A percentile compares a stretch with the other conserved stretches of the same genome.
phyloP scores from a whole-genome alignment of 768 basidiomycete genomes.

The Candolleomyces eurysporus region DNA sequence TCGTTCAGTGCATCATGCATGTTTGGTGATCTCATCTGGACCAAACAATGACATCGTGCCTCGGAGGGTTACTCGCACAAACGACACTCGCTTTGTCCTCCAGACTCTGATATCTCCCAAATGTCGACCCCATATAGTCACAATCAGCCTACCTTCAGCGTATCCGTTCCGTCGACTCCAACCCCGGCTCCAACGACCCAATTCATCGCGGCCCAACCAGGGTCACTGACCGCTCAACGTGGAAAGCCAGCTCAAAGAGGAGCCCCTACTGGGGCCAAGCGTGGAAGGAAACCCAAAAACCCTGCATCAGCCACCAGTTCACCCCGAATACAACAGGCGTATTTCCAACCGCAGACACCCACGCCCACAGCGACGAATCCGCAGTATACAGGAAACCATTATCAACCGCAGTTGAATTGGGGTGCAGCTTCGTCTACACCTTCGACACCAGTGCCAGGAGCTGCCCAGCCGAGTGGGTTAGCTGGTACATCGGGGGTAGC shows the following conservation, averaged over 20 bases:
- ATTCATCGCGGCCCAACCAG: neutral
- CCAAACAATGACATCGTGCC: no score
- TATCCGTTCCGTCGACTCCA: neutral
- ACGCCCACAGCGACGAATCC: neutral
- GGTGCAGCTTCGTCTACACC: neutral
- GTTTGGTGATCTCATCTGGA: no score
- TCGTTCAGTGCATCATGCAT: no score
- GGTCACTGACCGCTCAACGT: neutral
- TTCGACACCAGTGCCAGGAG: neutral
- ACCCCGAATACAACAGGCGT: constrained; percentile 19
- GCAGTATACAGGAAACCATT: constrained; percentile 4
- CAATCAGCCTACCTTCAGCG: neutral
- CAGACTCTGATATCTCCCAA: no score
- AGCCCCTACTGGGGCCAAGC: constrained; percentile 34
- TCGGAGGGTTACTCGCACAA: no score
- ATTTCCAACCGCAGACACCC: neutral
- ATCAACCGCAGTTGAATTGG: constrained; percentile 1
- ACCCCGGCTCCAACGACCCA: neutral
- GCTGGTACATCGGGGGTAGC: neutral
- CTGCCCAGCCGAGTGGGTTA: neutral
- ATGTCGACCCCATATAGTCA: neutral
- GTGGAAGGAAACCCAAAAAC: constrained; percentile 47
- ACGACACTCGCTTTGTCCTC: no score
- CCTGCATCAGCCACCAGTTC: constrained; percentile 22
- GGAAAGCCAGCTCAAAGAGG: neutral